Conservation (phyloP, 176 grass and related monocot species). For the Luzula sylvatica region DNA sequence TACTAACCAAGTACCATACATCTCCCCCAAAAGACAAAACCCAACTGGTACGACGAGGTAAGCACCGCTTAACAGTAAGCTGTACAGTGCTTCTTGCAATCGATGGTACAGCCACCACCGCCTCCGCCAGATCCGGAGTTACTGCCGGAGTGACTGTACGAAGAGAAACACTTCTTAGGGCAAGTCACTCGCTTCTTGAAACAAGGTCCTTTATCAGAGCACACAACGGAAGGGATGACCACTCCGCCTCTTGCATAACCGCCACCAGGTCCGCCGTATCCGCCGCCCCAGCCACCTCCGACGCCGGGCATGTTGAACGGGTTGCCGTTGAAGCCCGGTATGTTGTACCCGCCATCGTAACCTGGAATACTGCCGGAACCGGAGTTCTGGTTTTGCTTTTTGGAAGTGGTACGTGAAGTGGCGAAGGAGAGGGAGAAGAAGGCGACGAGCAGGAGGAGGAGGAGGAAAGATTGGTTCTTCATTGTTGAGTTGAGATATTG, state of each 20-base stretch:
- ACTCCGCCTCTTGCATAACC: conserved; percentile 25
- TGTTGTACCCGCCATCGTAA: conserved; percentile 27
- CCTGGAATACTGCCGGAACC: conserved; percentile 26
- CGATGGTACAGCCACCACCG: conserved; percentile 79
- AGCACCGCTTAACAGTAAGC: conserved; percentile 38
- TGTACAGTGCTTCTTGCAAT: conserved; percentile 83
- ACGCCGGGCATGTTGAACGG: conserved; percentile 37
- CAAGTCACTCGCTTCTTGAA: conserved; percentile 58
- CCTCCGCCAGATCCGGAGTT: conserved; percentile 62
- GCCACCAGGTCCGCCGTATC: conserved; percentile 26
- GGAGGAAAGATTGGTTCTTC: conserved; percentile 14
- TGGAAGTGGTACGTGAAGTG: conserved; percentile 20
- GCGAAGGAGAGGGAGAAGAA: conserved; percentile 3
- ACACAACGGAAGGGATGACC: conserved; percentile 47
- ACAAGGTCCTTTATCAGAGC: conserved; percentile 72
- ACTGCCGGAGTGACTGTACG: conserved; percentile 64
- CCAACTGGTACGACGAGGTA: not conserved
- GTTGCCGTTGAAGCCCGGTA: conserved; percentile 16
- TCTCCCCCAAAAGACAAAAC: not conserved
- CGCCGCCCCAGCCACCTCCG: conserved; percentile 71
- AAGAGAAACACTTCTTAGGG: conserved; percentile 88
- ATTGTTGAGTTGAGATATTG: conserved; percentile 7
- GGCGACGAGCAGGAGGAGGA: conserved; percentile 25
- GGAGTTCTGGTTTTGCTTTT: not conserved
- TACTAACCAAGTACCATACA: too few species aligned